These are phyloP conservation scores for Gossypium lobatum DNA, from an alignment of 441 rosid species.

Conservation along the genomic window DNA sequence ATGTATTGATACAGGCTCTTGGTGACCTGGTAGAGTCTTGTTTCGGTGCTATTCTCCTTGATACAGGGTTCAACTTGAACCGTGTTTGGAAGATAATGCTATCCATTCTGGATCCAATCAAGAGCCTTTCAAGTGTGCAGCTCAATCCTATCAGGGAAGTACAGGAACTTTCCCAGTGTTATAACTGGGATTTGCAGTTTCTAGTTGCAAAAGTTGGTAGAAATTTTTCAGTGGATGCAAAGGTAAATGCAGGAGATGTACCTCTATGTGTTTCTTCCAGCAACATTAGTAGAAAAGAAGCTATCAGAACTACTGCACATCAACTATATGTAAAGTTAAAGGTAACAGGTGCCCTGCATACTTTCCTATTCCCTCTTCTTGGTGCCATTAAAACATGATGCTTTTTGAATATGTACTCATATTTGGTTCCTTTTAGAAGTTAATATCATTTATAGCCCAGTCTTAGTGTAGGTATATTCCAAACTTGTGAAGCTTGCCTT, in stretches of 20 bases:
- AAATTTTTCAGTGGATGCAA: slow-evolving; percentile 43
- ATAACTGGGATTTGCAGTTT: slow-evolving; percentile 39
- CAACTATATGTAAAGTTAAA: slow-evolving; percentile 42
- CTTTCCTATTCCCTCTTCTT: slow-evolving; percentile 2
- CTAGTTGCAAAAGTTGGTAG: slow-evolving; percentile 35
- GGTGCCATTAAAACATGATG: slow-evolving; percentile 12
- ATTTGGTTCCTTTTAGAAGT: background rate
- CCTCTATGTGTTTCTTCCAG: slow-evolving; percentile 33
- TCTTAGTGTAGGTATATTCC: background rate
- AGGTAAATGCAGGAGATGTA: slow-evolving; percentile 38
- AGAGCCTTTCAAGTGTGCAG: slow-evolving; percentile 55
- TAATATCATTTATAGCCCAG: background rate
- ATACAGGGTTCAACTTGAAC: slow-evolving; percentile 71
- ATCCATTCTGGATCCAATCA: slow-evolving; percentile 58
- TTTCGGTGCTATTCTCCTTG: slow-evolving; percentile 79
- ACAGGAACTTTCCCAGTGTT: slow-evolving; percentile 68
- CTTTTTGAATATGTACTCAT: background rate
- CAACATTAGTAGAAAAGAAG: slow-evolving; percentile 57
- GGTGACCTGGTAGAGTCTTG: slow-evolving; percentile 93
- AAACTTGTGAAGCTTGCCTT: background rate
- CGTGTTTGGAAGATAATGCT: slow-evolving; percentile 70
- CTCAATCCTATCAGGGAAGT: slow-evolving; percentile 68
- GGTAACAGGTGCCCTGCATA: slow-evolving; percentile 38
- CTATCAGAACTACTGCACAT: slow-evolving; percentile 56
- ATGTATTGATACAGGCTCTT: slow-evolving; percentile 53